Conservation (phyloP, 2,329 filamentous ascomycete genomes). For the Penicillium fuscoglaucum region DNA sequence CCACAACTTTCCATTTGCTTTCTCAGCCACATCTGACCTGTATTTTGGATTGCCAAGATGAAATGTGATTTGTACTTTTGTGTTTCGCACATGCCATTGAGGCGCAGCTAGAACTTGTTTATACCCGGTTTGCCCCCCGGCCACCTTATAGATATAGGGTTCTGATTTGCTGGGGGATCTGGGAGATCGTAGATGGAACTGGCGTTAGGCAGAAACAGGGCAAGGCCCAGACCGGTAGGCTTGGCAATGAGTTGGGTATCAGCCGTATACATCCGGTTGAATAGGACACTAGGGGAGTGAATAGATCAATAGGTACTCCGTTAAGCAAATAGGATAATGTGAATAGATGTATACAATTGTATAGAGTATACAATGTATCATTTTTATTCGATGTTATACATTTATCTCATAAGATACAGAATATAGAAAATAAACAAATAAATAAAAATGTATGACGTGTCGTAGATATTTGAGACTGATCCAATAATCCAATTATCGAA, state of each 20-base stretch:
- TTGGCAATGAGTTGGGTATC: constrained; percentile 2
- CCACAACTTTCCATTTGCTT: constrained; percentile 5
- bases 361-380: not conserved
- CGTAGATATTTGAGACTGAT: constrained; percentile 10
- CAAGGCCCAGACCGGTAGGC: not conserved
- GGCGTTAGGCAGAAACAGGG: constrained; percentile 2
- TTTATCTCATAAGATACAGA: too few relatives aligned
- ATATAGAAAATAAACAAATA: not conserved
- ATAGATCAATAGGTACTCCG: not conserved
- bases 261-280: not conserved
- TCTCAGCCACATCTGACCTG: constrained; percentile 3
- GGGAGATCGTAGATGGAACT: not conserved
- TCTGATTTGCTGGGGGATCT: constrained; percentile 2
- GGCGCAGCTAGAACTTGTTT: constrained; percentile 3
- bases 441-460: constrained; percentile 9
- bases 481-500: not conserved
- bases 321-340: too few relatives aligned
- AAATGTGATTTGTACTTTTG: constrained; percentile 1
- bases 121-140: not conserved
- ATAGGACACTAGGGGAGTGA: not conserved
- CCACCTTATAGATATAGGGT: not conserved
- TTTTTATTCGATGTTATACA: too few relatives aligned
- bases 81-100: not conserved
- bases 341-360: not conserved
- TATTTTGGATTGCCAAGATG: not conserved